phyloP scores from a whole-genome alignment of 2,329 filamentous ascomycete genomes.

The Diaporthe citrichinensis region DNA sequence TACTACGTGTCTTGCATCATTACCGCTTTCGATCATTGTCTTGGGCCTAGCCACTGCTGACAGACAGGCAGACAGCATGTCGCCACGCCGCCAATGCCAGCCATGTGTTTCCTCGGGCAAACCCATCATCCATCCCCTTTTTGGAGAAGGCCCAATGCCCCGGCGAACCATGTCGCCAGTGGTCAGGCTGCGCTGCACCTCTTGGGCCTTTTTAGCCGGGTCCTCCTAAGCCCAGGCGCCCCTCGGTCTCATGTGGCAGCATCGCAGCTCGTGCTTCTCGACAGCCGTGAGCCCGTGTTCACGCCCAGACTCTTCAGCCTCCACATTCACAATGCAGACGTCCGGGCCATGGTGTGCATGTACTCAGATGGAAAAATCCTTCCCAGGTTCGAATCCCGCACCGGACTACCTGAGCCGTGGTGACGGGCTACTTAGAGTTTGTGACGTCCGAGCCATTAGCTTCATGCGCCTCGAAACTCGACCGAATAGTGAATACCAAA shows the following conservation, averaged over 20 bases:
- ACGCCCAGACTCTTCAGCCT: slow-evolving; percentile 14
- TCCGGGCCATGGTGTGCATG: background rate
- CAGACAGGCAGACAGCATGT: background rate
- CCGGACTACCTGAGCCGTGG: background rate
- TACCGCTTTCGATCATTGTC: background rate
- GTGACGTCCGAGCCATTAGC: slow-evolving; percentile 16
- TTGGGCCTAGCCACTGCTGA: slow-evolving; percentile 10
- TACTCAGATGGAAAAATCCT: background rate
- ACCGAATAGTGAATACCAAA: background rate
- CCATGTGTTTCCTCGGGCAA: slow-evolving; percentile 7
- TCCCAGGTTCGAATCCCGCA: background rate
- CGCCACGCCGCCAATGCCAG: slow-evolving; percentile 22
- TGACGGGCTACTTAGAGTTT: background rate
- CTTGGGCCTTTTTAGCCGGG: background rate
- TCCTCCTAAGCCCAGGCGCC: background rate
- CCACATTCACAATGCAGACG: background rate
- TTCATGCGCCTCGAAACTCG: background rate
- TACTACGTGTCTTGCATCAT: slow-evolving; percentile 10
- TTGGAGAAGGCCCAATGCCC: background rate
- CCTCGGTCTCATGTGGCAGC: slow-evolving; percentile 32
- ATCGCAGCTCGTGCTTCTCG: background rate
- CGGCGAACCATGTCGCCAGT: background rate
- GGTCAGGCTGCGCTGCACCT: background rate
- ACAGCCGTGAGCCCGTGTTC: background rate
- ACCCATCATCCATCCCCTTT: background rate